Evolutionary conservation across 768 basidiomycete species (phyloP).

Genomic region (Coprinellus micaceus): DNA sequence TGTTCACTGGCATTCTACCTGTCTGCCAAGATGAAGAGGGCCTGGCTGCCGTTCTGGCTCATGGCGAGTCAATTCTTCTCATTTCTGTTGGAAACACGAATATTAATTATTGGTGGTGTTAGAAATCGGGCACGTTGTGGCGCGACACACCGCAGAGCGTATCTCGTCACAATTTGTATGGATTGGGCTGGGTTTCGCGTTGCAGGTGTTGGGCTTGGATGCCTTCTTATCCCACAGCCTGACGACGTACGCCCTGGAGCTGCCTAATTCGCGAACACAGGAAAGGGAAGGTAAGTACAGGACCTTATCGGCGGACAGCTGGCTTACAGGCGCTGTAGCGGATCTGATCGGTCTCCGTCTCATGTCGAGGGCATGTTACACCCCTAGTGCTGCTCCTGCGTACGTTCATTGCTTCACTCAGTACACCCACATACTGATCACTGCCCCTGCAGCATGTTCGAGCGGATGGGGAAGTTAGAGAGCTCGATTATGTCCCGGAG

Average conservation of each 20-base stretch:
- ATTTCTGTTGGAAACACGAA: not conserved
- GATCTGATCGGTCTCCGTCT: conserved; percentile 82
- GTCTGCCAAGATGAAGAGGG: conserved; percentile 76
- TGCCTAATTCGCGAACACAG: conserved; percentile 80
- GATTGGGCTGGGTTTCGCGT: conserved; percentile 35
- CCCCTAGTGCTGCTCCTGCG: conserved; percentile 75
- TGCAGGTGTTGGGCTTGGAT: conserved; percentile 55
- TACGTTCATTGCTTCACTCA: conserved; percentile 28
- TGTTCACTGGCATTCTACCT: conserved; percentile 87
- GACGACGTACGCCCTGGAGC: conserved; percentile 52
- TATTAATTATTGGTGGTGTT: not conserved
- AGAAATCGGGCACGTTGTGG: conserved; percentile 20
- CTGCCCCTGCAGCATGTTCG: conserved; percentile 55
- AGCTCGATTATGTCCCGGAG: conserved; percentile 25
- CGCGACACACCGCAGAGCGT: conserved; percentile 49
- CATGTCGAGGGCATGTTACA: conserved; percentile 81
- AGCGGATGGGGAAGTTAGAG: conserved; percentile 60
- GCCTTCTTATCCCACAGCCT: conserved; percentile 46
- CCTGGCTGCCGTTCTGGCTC: conserved; percentile 78
- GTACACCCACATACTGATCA: not conserved
- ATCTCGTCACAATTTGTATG: conserved; percentile 45
- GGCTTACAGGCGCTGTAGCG: conserved; percentile 41
- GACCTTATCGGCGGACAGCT: not conserved
- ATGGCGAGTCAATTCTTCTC: conserved; percentile 50
- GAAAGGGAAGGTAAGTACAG: conserved; percentile 68